Conservation (phyloP, 805 yeast species). For the Hermanozyma aechmeae region DNA sequence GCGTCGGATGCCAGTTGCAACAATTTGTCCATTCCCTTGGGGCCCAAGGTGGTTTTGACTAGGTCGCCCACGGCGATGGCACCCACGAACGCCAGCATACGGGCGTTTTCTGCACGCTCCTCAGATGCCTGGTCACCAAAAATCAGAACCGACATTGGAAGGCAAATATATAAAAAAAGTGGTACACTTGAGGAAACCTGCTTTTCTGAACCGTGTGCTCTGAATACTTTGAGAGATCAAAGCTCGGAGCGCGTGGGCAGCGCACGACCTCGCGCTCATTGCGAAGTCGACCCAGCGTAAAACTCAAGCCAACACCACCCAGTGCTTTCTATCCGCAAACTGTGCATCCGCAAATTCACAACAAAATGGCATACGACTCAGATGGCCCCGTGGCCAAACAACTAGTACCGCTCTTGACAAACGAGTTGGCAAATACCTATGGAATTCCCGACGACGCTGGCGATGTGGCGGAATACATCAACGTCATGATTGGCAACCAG, state of each 20-base stretch:
- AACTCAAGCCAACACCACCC: too few relatives aligned
- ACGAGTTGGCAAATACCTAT: constrained; percentile 26
- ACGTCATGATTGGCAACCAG: constrained; percentile 46
- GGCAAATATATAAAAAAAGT: too few relatives aligned
- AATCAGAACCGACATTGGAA: constrained; percentile 55
- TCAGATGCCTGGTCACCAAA: neutral
- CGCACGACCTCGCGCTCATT: too few relatives aligned
- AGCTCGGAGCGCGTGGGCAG: too few relatives aligned
- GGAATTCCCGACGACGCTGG: constrained; percentile 31
- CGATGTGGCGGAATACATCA: constrained; percentile 12
- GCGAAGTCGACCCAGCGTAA: too few relatives aligned
- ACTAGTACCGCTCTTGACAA: constrained; percentile 23
- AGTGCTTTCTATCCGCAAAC: too few relatives aligned
- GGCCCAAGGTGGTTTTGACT: constrained; percentile 90
- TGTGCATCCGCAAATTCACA: too few relatives aligned
- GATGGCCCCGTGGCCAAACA: constrained; percentile 30
- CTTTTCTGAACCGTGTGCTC: too few relatives aligned
- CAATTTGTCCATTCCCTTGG: constrained; percentile 97
- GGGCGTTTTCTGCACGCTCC: constrained; percentile 13
- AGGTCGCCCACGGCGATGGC: constrained; percentile 99
- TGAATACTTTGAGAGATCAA: too few relatives aligned
- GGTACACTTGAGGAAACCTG: too few relatives aligned
- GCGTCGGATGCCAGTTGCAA: constrained; percentile 74
- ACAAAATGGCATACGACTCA: constrained; percentile 24
- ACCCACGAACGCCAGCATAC: constrained; percentile 94